These are phyloP conservation scores for Curvularia spicifera DNA, from an alignment of 2,329 filamentous ascomycete species.

Conservation along the genomic window DNA sequence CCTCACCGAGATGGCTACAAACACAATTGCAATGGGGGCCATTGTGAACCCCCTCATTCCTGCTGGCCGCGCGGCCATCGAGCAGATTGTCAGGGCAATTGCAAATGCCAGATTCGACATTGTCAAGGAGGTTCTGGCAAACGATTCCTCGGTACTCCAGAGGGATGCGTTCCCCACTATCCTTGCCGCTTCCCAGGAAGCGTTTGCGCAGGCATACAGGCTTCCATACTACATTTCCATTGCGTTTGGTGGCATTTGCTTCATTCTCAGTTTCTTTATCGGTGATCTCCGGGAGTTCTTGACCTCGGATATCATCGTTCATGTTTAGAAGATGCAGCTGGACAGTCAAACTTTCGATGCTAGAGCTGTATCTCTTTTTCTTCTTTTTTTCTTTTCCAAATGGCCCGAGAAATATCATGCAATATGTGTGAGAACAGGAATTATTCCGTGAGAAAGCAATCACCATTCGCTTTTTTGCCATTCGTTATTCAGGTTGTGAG, in stretches of 20 bases:
- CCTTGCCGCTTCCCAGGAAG: conserved; percentile 62
- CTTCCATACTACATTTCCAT: conserved; percentile 69
- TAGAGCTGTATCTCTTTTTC: background rate
- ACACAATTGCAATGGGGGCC: conserved; percentile 58
- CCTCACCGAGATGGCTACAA: conserved; percentile 32
- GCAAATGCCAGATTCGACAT: conserved; percentile 40
- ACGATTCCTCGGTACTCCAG: conserved; percentile 52
- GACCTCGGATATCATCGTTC: conserved; percentile 26
- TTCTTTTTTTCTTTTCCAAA: background rate
- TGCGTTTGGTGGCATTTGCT: conserved; percentile 64
- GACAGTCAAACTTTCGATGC: background rate
- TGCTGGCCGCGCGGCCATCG: conserved; percentile 58
- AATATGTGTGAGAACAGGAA: background rate
- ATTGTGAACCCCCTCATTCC: conserved; percentile 48
- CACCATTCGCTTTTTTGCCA: background rate
- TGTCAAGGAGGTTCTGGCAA: conserved; percentile 57
- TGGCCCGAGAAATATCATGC: background rate
- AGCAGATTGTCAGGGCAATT: conserved; percentile 52
- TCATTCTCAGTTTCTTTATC: conserved; percentile 65
- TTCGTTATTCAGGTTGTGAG: background rate
- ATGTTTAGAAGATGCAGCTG: conserved; percentile 2
- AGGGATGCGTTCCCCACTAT: conserved; percentile 50
- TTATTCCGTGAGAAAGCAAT: too few species aligned
- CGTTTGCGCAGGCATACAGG: conserved; percentile 65
- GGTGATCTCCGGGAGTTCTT: conserved; percentile 58